Evolutionary conservation across 1,139 yeast species (phyloP).

Genomic region (Starmera stellimalicola): DNA sequence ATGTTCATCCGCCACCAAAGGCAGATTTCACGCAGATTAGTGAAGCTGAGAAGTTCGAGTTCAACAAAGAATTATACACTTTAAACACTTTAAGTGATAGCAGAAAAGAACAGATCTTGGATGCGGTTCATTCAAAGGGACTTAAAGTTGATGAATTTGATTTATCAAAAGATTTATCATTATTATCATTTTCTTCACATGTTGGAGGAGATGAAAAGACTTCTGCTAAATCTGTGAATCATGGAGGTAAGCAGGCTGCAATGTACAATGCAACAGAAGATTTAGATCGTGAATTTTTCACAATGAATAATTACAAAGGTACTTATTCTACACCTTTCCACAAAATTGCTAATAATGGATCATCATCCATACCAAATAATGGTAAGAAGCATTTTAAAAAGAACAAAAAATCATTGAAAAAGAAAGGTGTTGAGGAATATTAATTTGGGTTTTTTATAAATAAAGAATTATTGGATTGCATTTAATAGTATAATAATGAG

Average conservation of each 20-base stretch:
- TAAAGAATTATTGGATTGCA: neutral
- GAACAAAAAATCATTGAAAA: conserved; percentile 49
- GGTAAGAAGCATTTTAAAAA: conserved; percentile 75
- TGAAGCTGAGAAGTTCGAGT: conserved; percentile 47
- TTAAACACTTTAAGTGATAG: conserved; percentile 58
- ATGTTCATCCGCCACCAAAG: conserved; percentile 82
- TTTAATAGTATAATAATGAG: neutral
- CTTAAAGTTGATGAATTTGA: conserved; percentile 40
- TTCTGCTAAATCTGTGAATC: conserved; percentile 35
- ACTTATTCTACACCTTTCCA: conserved; percentile 68
- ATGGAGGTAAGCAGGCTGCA: conserved; percentile 79
- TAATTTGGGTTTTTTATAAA: neutral
- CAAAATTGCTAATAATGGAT: conserved; percentile 27
- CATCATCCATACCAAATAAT: conserved; percentile 7
- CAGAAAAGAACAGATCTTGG: conserved; percentile 60
- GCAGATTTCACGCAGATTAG: conserved; percentile 31
- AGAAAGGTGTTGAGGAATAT: conserved; percentile 1
- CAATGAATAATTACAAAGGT: conserved; percentile 55
- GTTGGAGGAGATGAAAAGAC: conserved; percentile 34
- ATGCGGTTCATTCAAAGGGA: conserved; percentile 50
- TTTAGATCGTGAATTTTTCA: conserved; percentile 77
- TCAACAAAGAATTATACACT: conserved; percentile 67
- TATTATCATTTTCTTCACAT: conserved; percentile 74
- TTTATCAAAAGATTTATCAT: conserved; percentile 58
- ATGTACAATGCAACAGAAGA: conserved; percentile 70